These are phyloP conservation scores for Pseudodiploospora longispora DNA, from an alignment of 2,329 filamentous ascomycete species.

Conservation along the genomic window DNA sequence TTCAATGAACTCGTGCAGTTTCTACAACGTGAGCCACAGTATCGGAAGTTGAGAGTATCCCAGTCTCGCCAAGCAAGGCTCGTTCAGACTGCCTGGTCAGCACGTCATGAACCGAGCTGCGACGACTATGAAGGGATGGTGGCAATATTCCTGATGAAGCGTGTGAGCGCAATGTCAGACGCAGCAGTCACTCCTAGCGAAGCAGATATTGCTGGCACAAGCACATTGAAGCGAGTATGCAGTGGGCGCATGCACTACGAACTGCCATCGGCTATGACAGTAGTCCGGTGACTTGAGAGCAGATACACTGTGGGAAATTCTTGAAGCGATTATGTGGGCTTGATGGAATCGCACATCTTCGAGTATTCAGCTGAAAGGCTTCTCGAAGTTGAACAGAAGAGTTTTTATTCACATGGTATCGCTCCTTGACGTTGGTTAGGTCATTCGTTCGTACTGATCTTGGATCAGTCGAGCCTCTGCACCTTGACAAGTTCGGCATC, in stretches of 20 bases:
- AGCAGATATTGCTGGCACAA: slow-evolving; percentile 5
- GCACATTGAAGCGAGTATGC: slow-evolving; percentile 38
- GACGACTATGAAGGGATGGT: slow-evolving; percentile 17
- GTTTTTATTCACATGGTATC: no score
- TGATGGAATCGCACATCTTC: no score
- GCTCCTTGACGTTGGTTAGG: no score
- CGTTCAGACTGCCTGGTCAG: slow-evolving; percentile 45
- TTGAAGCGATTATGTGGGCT: no score
- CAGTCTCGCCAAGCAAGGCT: slow-evolving; percentile 37
- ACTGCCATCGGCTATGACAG: neutral
- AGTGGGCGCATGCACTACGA: slow-evolving; percentile 34
- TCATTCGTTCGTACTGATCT: neutral
- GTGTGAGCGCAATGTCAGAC: slow-evolving; percentile 3
- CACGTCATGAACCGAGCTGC: slow-evolving; percentile 23
- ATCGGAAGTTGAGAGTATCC: slow-evolving; percentile 53
- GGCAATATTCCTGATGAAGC: slow-evolving; percentile 9
- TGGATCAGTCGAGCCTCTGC: neutral
- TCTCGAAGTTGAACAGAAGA: no score
- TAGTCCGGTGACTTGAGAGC: no score
- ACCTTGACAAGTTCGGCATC: slow-evolving; percentile 7
- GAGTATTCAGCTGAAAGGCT: no score
- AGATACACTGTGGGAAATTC: no score
- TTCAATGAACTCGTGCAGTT: slow-evolving; percentile 2
- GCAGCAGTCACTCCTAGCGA: slow-evolving; percentile 5
- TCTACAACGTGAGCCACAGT: slow-evolving; percentile 8